Conservation (phyloP, 148 eudicot species). For the Spergularia marina region DNA sequence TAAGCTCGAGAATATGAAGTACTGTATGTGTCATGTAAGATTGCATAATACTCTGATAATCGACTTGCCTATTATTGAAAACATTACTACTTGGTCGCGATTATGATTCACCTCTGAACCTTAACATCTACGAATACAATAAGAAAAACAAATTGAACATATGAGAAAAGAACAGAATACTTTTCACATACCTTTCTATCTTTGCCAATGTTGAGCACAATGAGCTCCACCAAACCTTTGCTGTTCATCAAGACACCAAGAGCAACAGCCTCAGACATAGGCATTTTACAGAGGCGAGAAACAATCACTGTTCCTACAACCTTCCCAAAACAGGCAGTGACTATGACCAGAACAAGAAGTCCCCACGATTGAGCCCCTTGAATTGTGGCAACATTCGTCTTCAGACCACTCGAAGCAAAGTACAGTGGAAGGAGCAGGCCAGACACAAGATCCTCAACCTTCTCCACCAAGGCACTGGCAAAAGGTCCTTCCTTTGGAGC, state of each 20-base stretch:
- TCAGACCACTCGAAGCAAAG: constrained; percentile 80
- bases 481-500: constrained; percentile 79
- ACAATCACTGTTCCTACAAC: constrained; percentile 58
- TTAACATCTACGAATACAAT: not conserved
- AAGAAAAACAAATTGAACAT: not conserved
- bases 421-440: constrained; percentile 79
- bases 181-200: constrained; percentile 59
- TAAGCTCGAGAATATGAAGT: not conserved
- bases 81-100: not conserved
- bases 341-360: constrained; percentile 64
- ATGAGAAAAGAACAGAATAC: no score
- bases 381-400: constrained; percentile 70
- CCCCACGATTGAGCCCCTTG: constrained; percentile 84
- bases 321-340: constrained; percentile 74
- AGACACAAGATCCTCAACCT: constrained; percentile 82
- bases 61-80: no score
- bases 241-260: constrained; percentile 76
- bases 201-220: constrained; percentile 75
- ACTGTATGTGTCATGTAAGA: no score
- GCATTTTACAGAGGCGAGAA: constrained; percentile 51
- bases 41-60: no score
- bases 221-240: constrained; percentile 79
- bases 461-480: constrained; percentile 71
- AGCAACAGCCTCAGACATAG: constrained; percentile 56
- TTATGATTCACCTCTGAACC: not conserved